phyloP scores from a whole-genome alignment of 2,329 filamentous ascomycete species.

The Rachicladosporium sp. region DNA sequence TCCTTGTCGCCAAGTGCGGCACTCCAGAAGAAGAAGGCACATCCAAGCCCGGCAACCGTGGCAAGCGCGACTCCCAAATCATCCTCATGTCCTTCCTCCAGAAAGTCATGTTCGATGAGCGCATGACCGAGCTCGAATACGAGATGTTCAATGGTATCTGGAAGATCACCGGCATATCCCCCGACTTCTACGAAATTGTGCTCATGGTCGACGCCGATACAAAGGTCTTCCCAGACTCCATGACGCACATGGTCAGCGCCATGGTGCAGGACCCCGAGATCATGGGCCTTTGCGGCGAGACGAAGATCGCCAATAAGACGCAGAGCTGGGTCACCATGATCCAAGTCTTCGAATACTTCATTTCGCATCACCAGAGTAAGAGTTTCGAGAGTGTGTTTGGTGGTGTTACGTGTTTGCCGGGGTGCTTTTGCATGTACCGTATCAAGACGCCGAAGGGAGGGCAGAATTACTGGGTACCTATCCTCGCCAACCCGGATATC shows the following conservation, averaged over 20 bases:
- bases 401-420: slow-evolving; percentile 94
- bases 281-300: slow-evolving; percentile 97
- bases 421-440: slow-evolving; percentile 99
- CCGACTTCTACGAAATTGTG: slow-evolving; percentile 94
- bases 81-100: slow-evolving; percentile 99
- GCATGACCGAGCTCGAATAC: slow-evolving; percentile 98
- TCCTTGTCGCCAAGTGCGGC: slow-evolving; percentile 89
- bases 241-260: slow-evolving; percentile 97
- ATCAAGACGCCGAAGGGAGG: slow-evolving; percentile 98
- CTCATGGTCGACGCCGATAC: slow-evolving; percentile 99
- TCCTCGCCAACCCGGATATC: slow-evolving; percentile 93
- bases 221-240: slow-evolving; percentile 94
- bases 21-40: slow-evolving; percentile 73
- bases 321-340: slow-evolving; percentile 93
- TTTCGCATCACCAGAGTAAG: slow-evolving; percentile 93
- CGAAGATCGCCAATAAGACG: slow-evolving; percentile 98
- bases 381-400: slow-evolving; percentile 97
- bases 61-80: slow-evolving; percentile 97
- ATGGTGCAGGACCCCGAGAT: slow-evolving; percentile 99
- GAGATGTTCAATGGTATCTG: slow-evolving; percentile 99
- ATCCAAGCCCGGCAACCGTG: slow-evolving; percentile 88
- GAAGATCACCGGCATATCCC: slow-evolving; percentile 96
- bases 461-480: slow-evolving; percentile 99
- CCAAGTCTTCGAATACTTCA: slow-evolving; percentile 98
- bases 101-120: slow-evolving; percentile 99